Conservation (phyloP, 345 rosid genomes). For the Hibiscus trionum region DNA sequence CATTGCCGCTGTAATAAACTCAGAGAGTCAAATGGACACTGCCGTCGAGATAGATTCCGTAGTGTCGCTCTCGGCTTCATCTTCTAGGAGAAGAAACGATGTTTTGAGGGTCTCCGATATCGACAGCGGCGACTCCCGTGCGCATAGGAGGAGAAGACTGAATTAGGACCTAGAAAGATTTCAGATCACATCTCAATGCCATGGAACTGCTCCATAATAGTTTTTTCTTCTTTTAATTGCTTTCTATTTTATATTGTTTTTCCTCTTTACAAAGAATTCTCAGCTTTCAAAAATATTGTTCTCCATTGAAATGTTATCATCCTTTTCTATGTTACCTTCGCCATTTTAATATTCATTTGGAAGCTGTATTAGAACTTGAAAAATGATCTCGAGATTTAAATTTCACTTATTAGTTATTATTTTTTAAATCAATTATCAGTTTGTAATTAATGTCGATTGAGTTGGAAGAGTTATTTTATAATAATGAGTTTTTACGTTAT, state of each 20-base stretch:
- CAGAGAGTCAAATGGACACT: neutral
- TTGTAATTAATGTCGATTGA: too few species aligned
- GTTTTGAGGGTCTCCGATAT: neutral
- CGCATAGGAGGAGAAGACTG: slow-evolving; percentile 2
- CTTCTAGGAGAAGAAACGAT: neutral
- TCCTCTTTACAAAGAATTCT: neutral
- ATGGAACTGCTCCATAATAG: neutral
- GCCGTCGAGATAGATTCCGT: neutral
- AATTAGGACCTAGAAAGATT: neutral
- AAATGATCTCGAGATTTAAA: too few species aligned
- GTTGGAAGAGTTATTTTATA: too few species aligned
- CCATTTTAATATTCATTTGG: neutral
- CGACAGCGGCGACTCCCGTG: neutral
- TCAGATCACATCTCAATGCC: neutral
- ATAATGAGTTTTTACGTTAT: too few species aligned
- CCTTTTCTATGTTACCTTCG: neutral
- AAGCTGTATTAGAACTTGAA: neutral
- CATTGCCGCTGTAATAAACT: slow-evolving; percentile 5
- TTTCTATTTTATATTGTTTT: neutral
- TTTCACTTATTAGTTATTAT: too few species aligned
- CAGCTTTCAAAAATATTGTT: neutral
- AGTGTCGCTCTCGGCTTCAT: neutral
- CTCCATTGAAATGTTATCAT: neutral
- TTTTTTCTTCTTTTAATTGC: neutral
- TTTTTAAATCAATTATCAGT: too few species aligned